Evolutionary conservation across 2,329 filamentous ascomycete species (phyloP).

Genomic region (Aspergillus versicolor): DNA sequence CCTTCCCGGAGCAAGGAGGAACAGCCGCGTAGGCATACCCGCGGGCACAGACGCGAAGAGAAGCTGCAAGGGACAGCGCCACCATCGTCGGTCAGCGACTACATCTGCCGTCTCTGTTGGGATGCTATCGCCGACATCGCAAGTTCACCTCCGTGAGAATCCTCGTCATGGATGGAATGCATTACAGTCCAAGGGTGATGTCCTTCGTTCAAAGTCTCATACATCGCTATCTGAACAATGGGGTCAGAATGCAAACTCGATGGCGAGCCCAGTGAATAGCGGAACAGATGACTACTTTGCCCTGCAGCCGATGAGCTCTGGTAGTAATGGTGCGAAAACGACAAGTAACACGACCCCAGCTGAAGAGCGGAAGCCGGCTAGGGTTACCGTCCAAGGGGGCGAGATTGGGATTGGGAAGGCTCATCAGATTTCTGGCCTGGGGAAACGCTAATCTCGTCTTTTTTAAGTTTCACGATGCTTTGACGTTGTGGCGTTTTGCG

Average conservation of each 20-base stretch:
- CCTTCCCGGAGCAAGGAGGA: slow-evolving; percentile 7
- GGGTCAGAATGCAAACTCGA: not conserved
- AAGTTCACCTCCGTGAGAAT: not conserved
- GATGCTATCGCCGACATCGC: not conserved
- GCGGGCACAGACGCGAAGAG: not conserved
- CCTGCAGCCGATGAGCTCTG: not conserved
- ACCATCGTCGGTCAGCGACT: slow-evolving; percentile 36
- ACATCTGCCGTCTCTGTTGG: slow-evolving; percentile 28
- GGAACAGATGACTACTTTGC: slow-evolving; percentile 2
- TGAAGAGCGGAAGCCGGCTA: slow-evolving; percentile 6
- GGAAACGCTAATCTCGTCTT: not conserved
- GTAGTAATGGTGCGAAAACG: slow-evolving; percentile 2
- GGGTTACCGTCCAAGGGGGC: not conserved
- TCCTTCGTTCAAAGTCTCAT: slow-evolving; percentile 1
- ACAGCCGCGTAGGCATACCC: not conserved
- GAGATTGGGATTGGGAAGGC: not conserved
- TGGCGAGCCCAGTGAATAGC: not conserved
- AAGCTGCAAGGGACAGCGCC: slow-evolving; percentile 15
- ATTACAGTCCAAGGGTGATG: not conserved
- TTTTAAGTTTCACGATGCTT: not conserved
- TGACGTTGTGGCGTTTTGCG: not conserved
- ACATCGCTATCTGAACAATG: slow-evolving; percentile 5
- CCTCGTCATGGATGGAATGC: not conserved
- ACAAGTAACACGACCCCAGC: slow-evolving; percentile 9
- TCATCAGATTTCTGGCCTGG: not conserved